Base-by-base conservation (phyloP, 805 yeast genomes). In the Torulaspora gathmanii region DNA sequence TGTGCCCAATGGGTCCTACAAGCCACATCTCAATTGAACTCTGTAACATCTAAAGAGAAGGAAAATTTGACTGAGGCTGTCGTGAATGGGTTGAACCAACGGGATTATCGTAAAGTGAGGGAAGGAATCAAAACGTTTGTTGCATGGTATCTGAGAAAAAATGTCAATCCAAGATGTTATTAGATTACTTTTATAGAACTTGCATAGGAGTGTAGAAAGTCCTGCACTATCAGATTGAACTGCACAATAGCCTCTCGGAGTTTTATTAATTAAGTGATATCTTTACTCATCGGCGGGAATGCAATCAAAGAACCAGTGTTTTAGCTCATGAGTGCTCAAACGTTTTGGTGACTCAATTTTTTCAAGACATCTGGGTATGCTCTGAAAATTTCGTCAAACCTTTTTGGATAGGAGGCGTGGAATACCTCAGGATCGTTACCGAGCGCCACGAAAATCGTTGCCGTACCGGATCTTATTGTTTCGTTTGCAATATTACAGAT, bases 361-460 rank as follows among this genome's bases (percentile, higher is more conserved):
- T 80, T 72, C 53, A 80, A 71, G 4, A 83, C 89, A 47, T 80
- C 76, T 3, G 90, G 90, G 60, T 84, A 84, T 36, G 79, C 74
- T 50, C 75, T 67, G 55, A 83, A 79, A 20, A 83, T 73, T 54
- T 75, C 80, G 49, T 82, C 80, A 57, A 82, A 84, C 49, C 79
- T 65, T 13, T 75, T 75, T 29, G 95, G 88, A 60, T 88, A 82
- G 36, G 85, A 75, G 68, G 74, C 73, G 59, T 78, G 80, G 71
- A 85, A 83, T 6, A 85, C 79, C 55, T 86, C 95, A 0, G 97
- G 96, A 55, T 87, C 90, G 56, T 80, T 78, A 11, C 90, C 87
- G 57, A 86, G 71, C 0, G 93, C 89, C 37, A 90, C 82, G 64
- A 88, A 83, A 61, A 90, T 82, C 0, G 96, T 85, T 17, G 90